Base-by-base conservation (phyloP, 208 protist species). In the Trypanosoma conorhini region DNA sequence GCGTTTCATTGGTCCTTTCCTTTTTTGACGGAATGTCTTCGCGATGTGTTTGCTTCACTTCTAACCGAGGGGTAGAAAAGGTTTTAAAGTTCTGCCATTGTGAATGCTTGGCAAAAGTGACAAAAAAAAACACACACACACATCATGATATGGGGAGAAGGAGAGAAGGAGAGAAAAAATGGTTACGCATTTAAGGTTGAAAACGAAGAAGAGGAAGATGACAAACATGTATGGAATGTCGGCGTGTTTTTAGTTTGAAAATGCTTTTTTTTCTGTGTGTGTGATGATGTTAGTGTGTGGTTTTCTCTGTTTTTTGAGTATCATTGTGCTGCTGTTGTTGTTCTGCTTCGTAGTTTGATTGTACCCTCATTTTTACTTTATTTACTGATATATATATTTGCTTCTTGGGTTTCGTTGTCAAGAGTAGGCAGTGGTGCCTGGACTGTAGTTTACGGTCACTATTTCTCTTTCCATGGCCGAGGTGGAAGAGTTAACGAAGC, bases 1-100 rank as follows among this genome's bases (percentile, higher is more conserved):
- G 85, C 67, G 31, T 82, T 95, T 72, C 73, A 80, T 35, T 95
- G 89, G 89, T 95, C 89, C 24, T 72, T 91, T 17, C 86, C 86
- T 5, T 95, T 88, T 82, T 51, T 91, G 48, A 54, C 82, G 35
- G 81, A 80, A 30, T 82, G 85, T 54, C 30, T 88, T 35, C 74
- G 82, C 60, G 68, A 63, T 5, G 73, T 86, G 26, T 67, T 77
- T 79, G 4, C 15, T 60, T 67, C 62, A 52, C 50, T 69, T 15
- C 35, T 42, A 54, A 54, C 22, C 26, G 26, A 54, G 22, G 50
- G 50, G 5, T 54, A 12, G 0, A 60, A 60, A 46, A 46, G 3
- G 42, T 2, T 46, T 13, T 21, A 46, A 46, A 10, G 5, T 19
- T 19, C 5, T 13, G 42, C 1, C 17, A 13, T 13, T 46, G 17